phyloP scores from a whole-genome alignment of 192 early-diverging fungal genomes.

The Gaertneriomyces semiglobifer region DNA sequence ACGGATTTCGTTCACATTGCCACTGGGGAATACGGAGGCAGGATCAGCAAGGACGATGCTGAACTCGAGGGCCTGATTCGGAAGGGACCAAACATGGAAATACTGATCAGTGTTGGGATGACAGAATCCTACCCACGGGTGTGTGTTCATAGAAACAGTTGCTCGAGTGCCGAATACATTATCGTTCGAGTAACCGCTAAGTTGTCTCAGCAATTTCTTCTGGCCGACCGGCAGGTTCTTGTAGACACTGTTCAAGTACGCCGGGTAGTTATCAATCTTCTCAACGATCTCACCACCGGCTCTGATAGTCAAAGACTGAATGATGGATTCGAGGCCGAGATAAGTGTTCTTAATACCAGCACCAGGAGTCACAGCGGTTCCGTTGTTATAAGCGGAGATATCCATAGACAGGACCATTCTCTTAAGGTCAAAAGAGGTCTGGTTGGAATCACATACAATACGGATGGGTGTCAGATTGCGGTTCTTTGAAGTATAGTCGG shows the following conservation, averaged over 20 bases:
- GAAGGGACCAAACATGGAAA: conserved; percentile 1
- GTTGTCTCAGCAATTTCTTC: conserved; percentile 10
- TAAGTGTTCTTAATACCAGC: too few relatives aligned
- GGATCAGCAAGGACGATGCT: conserved; percentile 6
- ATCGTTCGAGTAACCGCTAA: too few relatives aligned
- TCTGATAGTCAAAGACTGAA: not conserved
- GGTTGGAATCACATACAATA: not conserved
- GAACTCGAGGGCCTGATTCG: conserved; percentile 6
- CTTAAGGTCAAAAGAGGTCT: not conserved
- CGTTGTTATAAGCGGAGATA: conserved; percentile 1
- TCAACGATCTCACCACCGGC: conserved; percentile 9
- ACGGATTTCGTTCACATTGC: not conserved
- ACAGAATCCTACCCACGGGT: not conserved
- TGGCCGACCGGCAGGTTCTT: conserved; percentile 2
- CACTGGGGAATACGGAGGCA: not conserved
- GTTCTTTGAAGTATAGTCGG: not conserved
- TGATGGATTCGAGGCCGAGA: conserved; percentile 14
- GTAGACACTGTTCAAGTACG: conserved; percentile 2
- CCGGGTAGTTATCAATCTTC: conserved; percentile 2
- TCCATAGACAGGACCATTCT: conserved; percentile 7
- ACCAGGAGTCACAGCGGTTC: too few relatives aligned
- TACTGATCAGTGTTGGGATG: not conserved
- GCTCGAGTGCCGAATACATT: too few relatives aligned
- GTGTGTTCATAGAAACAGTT: conserved; percentile 4
- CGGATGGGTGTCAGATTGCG: conserved; percentile 6